phyloP scores from a whole-genome alignment of 2,329 filamentous ascomycete species.

The Diaporthe velutina region DNA sequence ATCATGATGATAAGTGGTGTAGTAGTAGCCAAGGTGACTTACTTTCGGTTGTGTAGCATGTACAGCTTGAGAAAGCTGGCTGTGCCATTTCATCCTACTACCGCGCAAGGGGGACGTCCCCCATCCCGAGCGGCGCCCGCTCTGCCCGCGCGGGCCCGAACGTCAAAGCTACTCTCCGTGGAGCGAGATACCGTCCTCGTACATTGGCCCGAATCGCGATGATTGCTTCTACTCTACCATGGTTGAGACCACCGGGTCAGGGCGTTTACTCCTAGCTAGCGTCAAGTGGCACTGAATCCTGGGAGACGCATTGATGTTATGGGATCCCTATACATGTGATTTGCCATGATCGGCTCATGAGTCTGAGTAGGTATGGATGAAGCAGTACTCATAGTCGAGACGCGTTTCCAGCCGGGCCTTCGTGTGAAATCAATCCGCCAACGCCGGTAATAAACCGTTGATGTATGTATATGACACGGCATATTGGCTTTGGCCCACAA shows the following conservation, averaged over 20 bases:
- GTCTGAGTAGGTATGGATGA: background rate
- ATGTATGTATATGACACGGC: slow-evolving; percentile 23
- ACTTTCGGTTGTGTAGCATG: slow-evolving; percentile 26
- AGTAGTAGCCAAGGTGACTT: slow-evolving; percentile 45
- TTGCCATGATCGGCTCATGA: slow-evolving; percentile 3
- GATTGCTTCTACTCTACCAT: background rate
- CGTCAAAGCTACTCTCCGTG: slow-evolving; percentile 21
- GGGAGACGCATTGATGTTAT: slow-evolving; percentile 6
- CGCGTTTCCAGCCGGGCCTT: background rate
- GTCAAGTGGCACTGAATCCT: background rate
- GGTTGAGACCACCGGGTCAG: background rate
- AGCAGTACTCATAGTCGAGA: background rate
- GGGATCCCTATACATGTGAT: background rate
- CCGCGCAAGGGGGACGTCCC: background rate
- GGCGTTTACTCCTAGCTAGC: background rate
- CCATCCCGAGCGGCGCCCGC: slow-evolving; percentile 7
- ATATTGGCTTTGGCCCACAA: slow-evolving; percentile 5
- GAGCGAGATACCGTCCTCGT: background rate
- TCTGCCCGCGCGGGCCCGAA: slow-evolving; percentile 23
- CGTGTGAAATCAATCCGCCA: background rate
- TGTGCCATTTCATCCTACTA: background rate
- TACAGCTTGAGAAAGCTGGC: background rate
- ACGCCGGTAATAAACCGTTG: background rate
- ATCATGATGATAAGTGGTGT: slow-evolving; percentile 38
- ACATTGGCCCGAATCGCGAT: background rate